phyloP scores from a whole-genome alignment of 2,329 filamentous ascomycete genomes.

The Amauroascus verrucosus region DNA sequence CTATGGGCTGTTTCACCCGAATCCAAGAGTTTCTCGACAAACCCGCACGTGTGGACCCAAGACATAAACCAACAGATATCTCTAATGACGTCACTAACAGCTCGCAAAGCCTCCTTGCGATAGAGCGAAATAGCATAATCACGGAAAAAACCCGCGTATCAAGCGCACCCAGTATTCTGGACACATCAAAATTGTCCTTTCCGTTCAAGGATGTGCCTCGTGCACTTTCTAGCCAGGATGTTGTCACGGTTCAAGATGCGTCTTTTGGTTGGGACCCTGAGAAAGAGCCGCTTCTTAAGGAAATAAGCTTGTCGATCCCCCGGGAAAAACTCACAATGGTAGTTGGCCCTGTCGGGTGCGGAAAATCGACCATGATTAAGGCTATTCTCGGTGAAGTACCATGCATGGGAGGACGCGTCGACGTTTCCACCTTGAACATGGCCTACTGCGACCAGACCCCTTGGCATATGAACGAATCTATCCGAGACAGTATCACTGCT shows the following conservation, averaged over 20 bases:
- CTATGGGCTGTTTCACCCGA: slow-evolving; percentile 38
- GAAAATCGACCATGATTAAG: slow-evolving; percentile 44
- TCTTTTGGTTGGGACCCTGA: slow-evolving; percentile 41
- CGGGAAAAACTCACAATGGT: slow-evolving; percentile 40
- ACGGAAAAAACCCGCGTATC: slow-evolving; percentile 11
- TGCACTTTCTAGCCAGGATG: slow-evolving; percentile 18
- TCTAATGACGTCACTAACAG: slow-evolving; percentile 9
- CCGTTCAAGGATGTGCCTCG: slow-evolving; percentile 13
- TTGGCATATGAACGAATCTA: slow-evolving; percentile 34
- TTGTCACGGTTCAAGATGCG: slow-evolving; percentile 36
- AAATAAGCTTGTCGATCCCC: slow-evolving; percentile 34
- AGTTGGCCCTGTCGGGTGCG: slow-evolving; percentile 43
- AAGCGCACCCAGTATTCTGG: slow-evolving; percentile 8
- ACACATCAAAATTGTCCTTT: slow-evolving; percentile 9
- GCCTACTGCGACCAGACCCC: slow-evolving; percentile 36
- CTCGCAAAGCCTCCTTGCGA: slow-evolving; percentile 9
- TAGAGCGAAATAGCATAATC: slow-evolving; percentile 8
- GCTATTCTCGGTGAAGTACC: slow-evolving; percentile 37
- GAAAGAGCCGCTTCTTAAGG: slow-evolving; percentile 33
- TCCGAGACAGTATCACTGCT: slow-evolving; percentile 33
- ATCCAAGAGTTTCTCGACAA: slow-evolving; percentile 39
- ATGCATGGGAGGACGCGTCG: slow-evolving; percentile 27
- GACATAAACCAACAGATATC: slow-evolving; percentile 13
- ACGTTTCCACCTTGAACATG: slow-evolving; percentile 24
- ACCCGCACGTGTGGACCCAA: slow-evolving; percentile 23